Evolutionary conservation across 495 filamentous ascomycete genomes (phyloP).

Genomic region (Penicillium odoratum): DNA sequence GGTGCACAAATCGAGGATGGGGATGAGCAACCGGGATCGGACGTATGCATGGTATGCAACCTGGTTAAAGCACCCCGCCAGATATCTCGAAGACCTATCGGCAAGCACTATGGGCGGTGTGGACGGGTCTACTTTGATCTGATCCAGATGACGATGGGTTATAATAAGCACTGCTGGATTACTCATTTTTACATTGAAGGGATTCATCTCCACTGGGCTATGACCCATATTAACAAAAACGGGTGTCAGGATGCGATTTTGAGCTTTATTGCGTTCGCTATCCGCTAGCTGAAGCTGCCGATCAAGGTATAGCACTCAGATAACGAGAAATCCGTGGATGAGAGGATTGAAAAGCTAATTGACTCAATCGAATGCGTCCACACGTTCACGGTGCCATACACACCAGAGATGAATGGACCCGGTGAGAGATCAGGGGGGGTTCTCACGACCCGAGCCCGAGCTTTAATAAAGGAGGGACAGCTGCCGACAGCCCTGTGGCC

Average conservation of each 20-base stretch:
- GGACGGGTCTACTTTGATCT: slow-evolving; percentile 9
- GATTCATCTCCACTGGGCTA: slow-evolving; percentile 6
- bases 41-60: neutral
- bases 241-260: neutral
- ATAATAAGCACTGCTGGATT: slow-evolving; percentile 6
- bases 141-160: neutral
- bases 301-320: slow-evolving; percentile 8
- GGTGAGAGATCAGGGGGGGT: slow-evolving; percentile 13
- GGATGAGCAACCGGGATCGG: too few species aligned
- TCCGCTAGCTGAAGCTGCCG: slow-evolving; percentile 1
- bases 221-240: neutral
- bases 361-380: neutral
- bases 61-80: neutral
- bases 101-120: neutral
- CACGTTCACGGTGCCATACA: neutral
- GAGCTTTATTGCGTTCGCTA: neutral
- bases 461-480: slow-evolving; percentile 1
- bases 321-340: slow-evolving; percentile 4
- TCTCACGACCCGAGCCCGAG: slow-evolving; percentile 1
- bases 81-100: slow-evolving; percentile 3
- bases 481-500: too few species aligned
- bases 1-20: too few species aligned
- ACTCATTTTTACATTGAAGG: slow-evolving; percentile 13
- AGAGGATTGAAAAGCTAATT: too few species aligned
- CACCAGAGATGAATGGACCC: slow-evolving; percentile 10